phyloP scores from a whole-genome alignment of 1,284 basidiomycete genomes.

The Trametes sp. region DNA sequence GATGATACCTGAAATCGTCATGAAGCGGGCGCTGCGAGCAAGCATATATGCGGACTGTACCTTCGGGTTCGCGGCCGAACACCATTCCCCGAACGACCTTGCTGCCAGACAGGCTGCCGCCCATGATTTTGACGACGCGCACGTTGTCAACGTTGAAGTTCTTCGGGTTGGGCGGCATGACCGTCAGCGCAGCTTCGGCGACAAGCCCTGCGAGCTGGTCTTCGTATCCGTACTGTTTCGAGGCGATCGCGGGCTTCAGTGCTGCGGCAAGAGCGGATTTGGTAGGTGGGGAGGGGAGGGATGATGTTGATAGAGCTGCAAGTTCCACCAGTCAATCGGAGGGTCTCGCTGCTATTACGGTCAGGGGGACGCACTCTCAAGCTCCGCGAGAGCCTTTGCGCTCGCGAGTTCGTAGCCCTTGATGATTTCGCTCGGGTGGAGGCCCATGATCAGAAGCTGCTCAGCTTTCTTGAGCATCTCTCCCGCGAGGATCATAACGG shows the following conservation, averaged over 20 bases:
- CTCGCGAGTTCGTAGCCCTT: conserved; percentile 97
- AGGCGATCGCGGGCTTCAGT: conserved; percentile 91
- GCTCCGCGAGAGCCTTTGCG: conserved; percentile 84
- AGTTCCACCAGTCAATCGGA: conserved; percentile 10
- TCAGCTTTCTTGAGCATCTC: conserved; percentile 97
- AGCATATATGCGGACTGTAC: conserved; percentile 47
- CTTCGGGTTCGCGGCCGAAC: conserved; percentile 95
- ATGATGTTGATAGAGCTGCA: conserved; percentile 68
- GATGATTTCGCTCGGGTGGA: conserved; percentile 95
- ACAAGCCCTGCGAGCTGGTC: conserved; percentile 86
- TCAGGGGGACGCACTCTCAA: conserved; percentile 91
- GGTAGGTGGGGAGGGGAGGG: conserved; percentile 83
- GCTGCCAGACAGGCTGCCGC: conserved; percentile 85
- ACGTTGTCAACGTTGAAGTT: conserved; percentile 99
- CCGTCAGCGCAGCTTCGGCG: conserved; percentile 89
- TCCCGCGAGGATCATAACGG: conserved; percentile 95
- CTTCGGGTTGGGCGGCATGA: conserved; percentile 90
- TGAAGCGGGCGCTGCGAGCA: too few species aligned
- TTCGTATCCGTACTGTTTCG: conserved; percentile 97
- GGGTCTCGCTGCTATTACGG: too few species aligned
- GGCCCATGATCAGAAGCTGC: conserved; percentile 92
- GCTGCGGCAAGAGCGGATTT: conserved; percentile 80
- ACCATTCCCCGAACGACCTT: conserved; percentile 98
- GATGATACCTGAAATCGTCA: conserved; percentile 63
- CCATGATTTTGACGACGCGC: conserved; percentile 98